These are phyloP conservation scores for Rhodosporidiobolus sp. DNA, from an alignment of 768 basidiomycete genomes.

Conservation along the genomic window DNA sequence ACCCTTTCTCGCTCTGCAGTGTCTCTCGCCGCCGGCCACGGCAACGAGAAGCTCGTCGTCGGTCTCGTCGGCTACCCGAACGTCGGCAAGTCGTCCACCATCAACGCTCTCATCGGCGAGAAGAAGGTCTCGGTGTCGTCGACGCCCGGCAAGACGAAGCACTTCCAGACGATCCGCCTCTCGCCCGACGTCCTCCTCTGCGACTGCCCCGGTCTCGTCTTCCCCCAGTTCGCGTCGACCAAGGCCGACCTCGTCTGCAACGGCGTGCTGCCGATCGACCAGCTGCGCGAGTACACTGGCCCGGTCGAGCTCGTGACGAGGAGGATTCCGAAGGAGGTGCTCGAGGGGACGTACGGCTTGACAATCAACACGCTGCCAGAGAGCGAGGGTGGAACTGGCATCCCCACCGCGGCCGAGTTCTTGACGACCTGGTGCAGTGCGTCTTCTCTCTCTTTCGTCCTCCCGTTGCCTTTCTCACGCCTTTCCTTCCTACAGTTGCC, in stretches of 20 bases:
- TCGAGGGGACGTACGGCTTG: constrained; percentile 89
- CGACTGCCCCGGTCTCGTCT: constrained; percentile 96
- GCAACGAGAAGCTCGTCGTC: constrained; percentile 62
- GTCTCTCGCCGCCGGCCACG: constrained; percentile 55
- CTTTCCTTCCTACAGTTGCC: constrained; percentile 62
- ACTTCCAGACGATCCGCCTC: constrained; percentile 97
- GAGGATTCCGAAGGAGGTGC: constrained; percentile 71
- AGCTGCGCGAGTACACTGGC: constrained; percentile 87
- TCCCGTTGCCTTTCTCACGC: constrained; percentile 12
- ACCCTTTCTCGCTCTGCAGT: constrained; percentile 14
- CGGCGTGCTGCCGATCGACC: constrained; percentile 95
- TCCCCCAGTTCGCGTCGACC: constrained; percentile 96
- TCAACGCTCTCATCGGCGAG: constrained; percentile 88
- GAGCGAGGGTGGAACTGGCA: constrained; percentile 82
- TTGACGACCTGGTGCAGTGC: constrained; percentile 86
- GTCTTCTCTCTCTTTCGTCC: constrained; percentile 48
- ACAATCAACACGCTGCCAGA: constrained; percentile 60
- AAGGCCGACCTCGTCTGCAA: constrained; percentile 95
- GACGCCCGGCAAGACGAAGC: constrained; percentile 97
- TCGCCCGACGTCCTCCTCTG: constrained; percentile 81
- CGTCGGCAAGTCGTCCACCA: constrained; percentile 96
- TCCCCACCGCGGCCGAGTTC: constrained; percentile 67
- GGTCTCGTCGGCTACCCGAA: constrained; percentile 98
- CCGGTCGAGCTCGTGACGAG: constrained; percentile 73
- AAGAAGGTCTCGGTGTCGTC: constrained; percentile 98